Conservation (phyloP, 2,329 filamentous ascomycete genomes). For the Diatrype stigma region DNA sequence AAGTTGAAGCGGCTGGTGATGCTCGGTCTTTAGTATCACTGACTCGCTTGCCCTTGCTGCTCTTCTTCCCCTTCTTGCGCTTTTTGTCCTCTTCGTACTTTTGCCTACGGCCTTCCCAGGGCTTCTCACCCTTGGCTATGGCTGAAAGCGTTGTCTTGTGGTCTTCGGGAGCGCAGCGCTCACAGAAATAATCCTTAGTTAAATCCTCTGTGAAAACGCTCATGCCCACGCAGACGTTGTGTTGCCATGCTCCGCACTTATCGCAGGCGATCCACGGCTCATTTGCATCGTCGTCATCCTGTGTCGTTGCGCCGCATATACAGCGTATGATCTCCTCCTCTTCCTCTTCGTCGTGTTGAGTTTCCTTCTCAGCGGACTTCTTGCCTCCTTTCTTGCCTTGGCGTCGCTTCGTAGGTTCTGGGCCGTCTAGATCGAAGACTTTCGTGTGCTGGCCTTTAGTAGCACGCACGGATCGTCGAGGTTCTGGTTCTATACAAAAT, state of each 20-base stretch:
- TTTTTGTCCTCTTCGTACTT: constrained; percentile 60
- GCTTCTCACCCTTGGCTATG: constrained; percentile 74
- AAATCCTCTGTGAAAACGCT: constrained; percentile 72
- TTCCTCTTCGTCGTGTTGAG: constrained; percentile 51
- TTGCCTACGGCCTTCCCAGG: constrained; percentile 72
- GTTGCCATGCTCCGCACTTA: constrained; percentile 89
- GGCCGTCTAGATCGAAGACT: constrained; percentile 66
- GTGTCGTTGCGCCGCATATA: constrained; percentile 83
- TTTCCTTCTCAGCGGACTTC: constrained; percentile 52
- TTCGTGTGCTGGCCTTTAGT: constrained; percentile 96
- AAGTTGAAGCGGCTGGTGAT: constrained; percentile 36
- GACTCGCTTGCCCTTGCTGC: constrained; percentile 58
- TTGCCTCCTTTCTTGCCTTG: constrained; percentile 39
- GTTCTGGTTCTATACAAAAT: constrained; percentile 57
- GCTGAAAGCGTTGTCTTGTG: constrained; percentile 78
- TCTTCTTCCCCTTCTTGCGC: constrained; percentile 58
- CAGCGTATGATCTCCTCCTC: constrained; percentile 82
- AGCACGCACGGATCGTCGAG: constrained; percentile 87
- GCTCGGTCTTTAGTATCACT: constrained; percentile 59
- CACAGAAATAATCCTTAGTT: constrained; percentile 86
- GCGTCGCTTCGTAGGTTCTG: constrained; percentile 51
- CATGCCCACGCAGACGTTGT: constrained; percentile 92
- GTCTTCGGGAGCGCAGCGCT: constrained; percentile 78
- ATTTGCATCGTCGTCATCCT: constrained; percentile 76
- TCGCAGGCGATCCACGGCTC: constrained; percentile 97